Conservation (phyloP, 2,329 filamentous ascomycete species). For the Cryphonectria nitschkei region DNA sequence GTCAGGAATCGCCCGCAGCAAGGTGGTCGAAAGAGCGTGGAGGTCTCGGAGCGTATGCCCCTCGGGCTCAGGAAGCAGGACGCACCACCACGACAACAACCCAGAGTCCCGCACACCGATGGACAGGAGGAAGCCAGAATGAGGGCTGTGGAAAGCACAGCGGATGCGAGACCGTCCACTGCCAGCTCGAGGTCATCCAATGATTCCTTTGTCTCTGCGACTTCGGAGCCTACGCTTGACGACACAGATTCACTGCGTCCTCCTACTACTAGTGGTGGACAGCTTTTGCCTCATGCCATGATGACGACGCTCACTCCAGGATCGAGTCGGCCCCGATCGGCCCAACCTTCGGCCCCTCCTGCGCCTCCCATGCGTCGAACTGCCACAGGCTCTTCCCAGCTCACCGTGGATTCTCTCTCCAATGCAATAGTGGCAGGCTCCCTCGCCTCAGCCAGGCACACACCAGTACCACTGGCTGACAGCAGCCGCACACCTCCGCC, state of each 20-base stretch:
- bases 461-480: conserved; percentile 32
- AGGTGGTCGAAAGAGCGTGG: conserved; percentile 11
- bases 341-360: conserved; percentile 17
- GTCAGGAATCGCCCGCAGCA: conserved; percentile 11
- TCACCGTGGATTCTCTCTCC: conserved; percentile 66
- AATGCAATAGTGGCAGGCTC: conserved; percentile 77
- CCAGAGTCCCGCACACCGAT: conserved; percentile 13
- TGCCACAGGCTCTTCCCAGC: conserved; percentile 36
- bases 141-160: neutral
- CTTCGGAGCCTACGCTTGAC: conserved; percentile 32
- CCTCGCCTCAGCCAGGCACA: conserved; percentile 65
- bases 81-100: conserved; percentile 8
- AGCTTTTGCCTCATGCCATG: conserved; percentile 12
- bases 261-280: neutral
- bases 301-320: conserved; percentile 26
- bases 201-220: conserved; percentile 50
- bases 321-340: conserved; percentile 26
- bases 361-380: conserved; percentile 25
- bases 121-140: conserved; percentile 22
- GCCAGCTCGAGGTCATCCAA: conserved; percentile 45
- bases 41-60: conserved; percentile 4
- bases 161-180: conserved; percentile 28
- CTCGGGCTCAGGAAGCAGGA: neutral
- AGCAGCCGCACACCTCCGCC: conserved; percentile 43
- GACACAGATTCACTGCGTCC: conserved; percentile 19